Evolutionary conservation across 2,329 filamentous ascomycete species (phyloP).

Genomic region (Diplodia mutila): DNA sequence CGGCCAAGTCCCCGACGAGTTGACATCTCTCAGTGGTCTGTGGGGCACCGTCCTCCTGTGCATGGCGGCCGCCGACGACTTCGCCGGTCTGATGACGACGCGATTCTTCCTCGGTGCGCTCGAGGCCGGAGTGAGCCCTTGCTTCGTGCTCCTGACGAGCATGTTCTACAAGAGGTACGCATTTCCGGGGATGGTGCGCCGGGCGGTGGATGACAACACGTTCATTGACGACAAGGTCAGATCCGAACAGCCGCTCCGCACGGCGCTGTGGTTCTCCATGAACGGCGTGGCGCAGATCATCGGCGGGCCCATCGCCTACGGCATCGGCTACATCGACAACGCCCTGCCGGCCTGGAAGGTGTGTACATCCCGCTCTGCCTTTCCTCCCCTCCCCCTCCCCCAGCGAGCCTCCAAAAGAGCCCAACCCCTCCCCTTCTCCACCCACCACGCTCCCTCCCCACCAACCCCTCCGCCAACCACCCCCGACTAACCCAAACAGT

Average conservation of each 20-base stretch:
- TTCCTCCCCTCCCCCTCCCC: too few species aligned
- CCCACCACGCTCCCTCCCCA: too few species aligned
- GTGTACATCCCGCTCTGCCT: too few species aligned
- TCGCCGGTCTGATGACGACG: constrained; percentile 49
- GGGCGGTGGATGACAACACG: too few species aligned
- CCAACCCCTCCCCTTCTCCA: too few species aligned
- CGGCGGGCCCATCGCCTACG: constrained; percentile 44
- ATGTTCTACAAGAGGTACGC: constrained; percentile 22
- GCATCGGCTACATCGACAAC: constrained; percentile 65
- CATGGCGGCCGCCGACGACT: constrained; percentile 26
- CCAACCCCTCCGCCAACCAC: too few species aligned
- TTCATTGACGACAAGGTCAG: too few species aligned
- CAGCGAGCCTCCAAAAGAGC: too few species aligned
- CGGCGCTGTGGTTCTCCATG: constrained; percentile 23
- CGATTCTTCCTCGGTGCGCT: constrained; percentile 70
- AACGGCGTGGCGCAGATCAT: constrained; percentile 23
- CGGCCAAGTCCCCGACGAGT: too few species aligned
- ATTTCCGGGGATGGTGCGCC: too few species aligned
- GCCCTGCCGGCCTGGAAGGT: constrained; percentile 61
- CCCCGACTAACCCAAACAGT: too few species aligned
- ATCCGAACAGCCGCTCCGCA: constrained; percentile 9
- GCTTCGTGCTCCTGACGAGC: constrained; percentile 17
- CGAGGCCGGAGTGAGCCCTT: constrained; percentile 59
- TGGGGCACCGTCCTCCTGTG: constrained; percentile 21
- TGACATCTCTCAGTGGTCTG: background rate